A percentile compares a stretch with the other conserved stretches of the same genome.
Conservation (phyloP, 495 filamentous ascomycete species). For the Penicillium alfredii region DNA sequence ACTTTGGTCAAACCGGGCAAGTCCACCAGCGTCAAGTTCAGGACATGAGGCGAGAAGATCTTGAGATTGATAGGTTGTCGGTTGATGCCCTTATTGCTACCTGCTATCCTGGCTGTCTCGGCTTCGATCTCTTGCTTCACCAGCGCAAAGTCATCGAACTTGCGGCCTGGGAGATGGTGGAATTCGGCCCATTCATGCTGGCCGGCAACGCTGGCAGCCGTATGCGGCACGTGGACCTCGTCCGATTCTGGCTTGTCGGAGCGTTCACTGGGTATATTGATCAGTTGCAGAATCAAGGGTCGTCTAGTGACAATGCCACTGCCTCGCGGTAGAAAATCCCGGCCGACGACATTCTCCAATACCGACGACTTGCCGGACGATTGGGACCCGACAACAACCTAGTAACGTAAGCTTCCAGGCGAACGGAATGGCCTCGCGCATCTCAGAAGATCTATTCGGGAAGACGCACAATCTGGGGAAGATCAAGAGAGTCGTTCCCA, state of each 20-base stretch:
- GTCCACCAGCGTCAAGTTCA: constrained; percentile 95
- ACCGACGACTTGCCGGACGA: constrained; percentile 99
- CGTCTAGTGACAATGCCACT: constrained; percentile 94
- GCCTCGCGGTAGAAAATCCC: constrained; percentile 93
- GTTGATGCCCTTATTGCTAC: constrained; percentile 98
- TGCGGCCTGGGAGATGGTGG: constrained; percentile 82
- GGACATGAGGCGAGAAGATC: constrained; percentile 95
- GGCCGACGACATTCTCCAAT: constrained; percentile 95
- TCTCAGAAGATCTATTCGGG: no score
- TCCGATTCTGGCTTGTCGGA: constrained; percentile 59
- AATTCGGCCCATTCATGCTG: constrained; percentile 95
- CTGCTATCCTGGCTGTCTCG: constrained; percentile 91
- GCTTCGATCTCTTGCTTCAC: constrained; percentile 97
- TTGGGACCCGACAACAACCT: constrained; percentile 98
- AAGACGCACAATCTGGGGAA: constrained; percentile 88
- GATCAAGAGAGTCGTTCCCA: constrained; percentile 93
- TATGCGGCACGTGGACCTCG: constrained; percentile 62
- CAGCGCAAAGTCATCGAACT: constrained; percentile 84
- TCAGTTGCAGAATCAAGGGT: constrained; percentile 93
- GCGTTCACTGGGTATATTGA: constrained; percentile 86
- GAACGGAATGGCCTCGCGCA: no score
- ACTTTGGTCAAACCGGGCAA: constrained; percentile 95
- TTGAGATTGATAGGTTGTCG: constrained; percentile 96
- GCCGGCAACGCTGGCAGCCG: constrained; percentile 60
- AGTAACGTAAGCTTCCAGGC: no score